Percentiles rank a stretch among this genome's conserved stretches.
Conservation (phyloP, 192 early-diverging fungal genomes). For the Coemansia sp. region DNA sequence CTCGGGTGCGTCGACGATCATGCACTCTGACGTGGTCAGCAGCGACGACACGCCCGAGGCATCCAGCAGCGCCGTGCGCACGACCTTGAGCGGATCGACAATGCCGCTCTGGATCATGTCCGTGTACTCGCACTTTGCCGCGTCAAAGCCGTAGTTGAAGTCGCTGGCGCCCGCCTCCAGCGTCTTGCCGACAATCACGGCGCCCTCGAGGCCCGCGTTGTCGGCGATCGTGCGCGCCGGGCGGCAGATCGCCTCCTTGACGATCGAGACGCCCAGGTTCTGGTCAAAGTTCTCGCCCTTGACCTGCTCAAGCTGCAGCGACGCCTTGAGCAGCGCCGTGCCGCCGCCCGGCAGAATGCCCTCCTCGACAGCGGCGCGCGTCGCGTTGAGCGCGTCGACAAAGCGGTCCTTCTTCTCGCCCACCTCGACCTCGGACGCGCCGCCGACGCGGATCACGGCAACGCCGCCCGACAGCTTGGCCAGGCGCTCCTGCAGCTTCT, state of each 20-base stretch:
- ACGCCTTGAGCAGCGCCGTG: conserved; percentile 91
- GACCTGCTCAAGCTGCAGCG: conserved; percentile 71
- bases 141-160: conserved; percentile 95
- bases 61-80: conserved; percentile 96
- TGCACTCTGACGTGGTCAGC: conserved; percentile 96
- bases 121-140: conserved; percentile 83
- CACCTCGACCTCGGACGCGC: conserved; percentile 97
- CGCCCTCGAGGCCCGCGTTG: conserved; percentile 97
- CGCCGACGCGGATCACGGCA: conserved; percentile 98
- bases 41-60: conserved; percentile 95
- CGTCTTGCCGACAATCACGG: conserved; percentile 94
- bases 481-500: conserved; percentile 99
- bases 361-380: conserved; percentile 98
- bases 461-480: conserved; percentile 98
- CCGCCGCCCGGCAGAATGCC: conserved; percentile 99
- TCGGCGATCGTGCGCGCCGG: conserved; percentile 93
- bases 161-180: conserved; percentile 70
- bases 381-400: conserved; percentile 97
- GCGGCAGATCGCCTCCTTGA: conserved; percentile 88
- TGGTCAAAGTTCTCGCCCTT: conserved; percentile 99
- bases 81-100: conserved; percentile 98
- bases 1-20: conserved; percentile 95
- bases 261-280: conserved; percentile 95
- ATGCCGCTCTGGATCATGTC: conserved; percentile 98
- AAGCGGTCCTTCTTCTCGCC: conserved; percentile 99